Evolutionary conservation across 2,329 filamentous ascomycete genomes (phyloP), one percentile per base, ranked within the genome.

Genomic region (Dendryphion nanum): DNA sequence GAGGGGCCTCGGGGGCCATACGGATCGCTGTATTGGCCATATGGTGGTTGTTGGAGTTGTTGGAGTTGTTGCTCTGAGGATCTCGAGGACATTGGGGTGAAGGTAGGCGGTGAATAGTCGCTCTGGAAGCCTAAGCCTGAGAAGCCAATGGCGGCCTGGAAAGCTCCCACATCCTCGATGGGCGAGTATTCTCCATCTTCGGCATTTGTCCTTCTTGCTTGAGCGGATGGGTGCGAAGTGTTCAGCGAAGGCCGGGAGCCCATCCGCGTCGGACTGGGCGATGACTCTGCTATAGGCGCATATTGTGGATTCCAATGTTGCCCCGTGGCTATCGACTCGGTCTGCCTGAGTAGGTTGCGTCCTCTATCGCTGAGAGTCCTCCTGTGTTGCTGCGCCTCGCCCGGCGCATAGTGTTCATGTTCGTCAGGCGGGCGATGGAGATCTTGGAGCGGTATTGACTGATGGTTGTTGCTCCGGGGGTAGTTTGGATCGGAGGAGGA

Each of bases 401-500:
- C 49, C 14, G 54, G 47, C 35, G 56, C 48, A 34, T 55, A 55
- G 40, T 50, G 42, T 18, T 57, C 45, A 33, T 61, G 41, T 23
- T 63, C 51, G 44, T 66, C 64, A 16, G 62, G 63, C 44, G 64
- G 65, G 33, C 61, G 63, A 47, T 64, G 63, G 42, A 74, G 64
- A 51, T 72, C 78, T 64, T 82, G 82, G 41, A 91, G 72, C 42
- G 85, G 85, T 68, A 93, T 90, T 45, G 83, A 83, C 55, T 78
- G 77, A 42, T 73, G 70, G 41, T 69, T 66, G 18, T 75, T 71
- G 45, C 68, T 66, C 48, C 71, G 68, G 45, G 71, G 66, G 53
- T 72, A 67, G 42, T 61, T 59, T 35, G 70, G 64, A 51, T 71
- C 70, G 57, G 70, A 67, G 51, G 72, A 71, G 67, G 73, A 69